These are phyloP conservation scores for Podospora anserina DNA, from an alignment of 495 filamentous ascomycete genomes.

Conservation along the genomic window DNA sequence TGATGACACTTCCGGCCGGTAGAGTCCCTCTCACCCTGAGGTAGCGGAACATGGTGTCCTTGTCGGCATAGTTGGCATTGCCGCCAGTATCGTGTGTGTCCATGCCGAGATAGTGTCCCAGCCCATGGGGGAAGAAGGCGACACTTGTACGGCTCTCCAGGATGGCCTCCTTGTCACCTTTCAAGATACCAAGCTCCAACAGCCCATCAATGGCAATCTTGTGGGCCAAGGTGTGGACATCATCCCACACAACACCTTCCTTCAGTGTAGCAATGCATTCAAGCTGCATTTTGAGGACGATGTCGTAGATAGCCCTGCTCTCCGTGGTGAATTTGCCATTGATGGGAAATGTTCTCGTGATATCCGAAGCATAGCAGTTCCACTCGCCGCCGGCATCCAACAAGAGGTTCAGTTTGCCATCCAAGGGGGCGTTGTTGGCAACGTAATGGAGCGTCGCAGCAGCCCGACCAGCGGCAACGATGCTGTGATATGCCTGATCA, in stretches of 20 bases:
- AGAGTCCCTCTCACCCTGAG: constrained; percentile 75
- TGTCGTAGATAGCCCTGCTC: constrained; percentile 74
- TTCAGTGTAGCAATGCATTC: constrained; percentile 70
- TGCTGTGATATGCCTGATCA: constrained; percentile 80
- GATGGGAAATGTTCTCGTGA: constrained; percentile 87
- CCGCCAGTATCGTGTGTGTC: constrained; percentile 93
- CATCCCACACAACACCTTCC: constrained; percentile 78
- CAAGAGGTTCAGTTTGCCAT: constrained; percentile 68
- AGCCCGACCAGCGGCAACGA: constrained; percentile 72
- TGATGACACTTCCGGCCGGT: constrained; percentile 75
- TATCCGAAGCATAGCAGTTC: constrained; percentile 77
- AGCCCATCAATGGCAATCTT: constrained; percentile 77
- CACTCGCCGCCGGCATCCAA: constrained; percentile 85
- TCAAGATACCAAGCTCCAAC: constrained; percentile 69
- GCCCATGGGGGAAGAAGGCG: constrained; percentile 88
- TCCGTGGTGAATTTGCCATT: constrained; percentile 70
- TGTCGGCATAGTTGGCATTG: constrained; percentile 78
- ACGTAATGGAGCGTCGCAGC: constrained; percentile 88
- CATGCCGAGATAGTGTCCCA: constrained; percentile 91
- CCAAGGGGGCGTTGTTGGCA: constrained; percentile 66
- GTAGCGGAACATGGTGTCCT: constrained; percentile 80
- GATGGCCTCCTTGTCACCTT: constrained; percentile 65
- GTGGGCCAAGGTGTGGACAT: constrained; percentile 76
- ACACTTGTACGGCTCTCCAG: constrained; percentile 70
- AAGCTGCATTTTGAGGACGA: constrained; percentile 82